Evolutionary conservation across 2,329 filamentous ascomycete species (phyloP).

Genomic region (Talaromyces sp.): DNA sequence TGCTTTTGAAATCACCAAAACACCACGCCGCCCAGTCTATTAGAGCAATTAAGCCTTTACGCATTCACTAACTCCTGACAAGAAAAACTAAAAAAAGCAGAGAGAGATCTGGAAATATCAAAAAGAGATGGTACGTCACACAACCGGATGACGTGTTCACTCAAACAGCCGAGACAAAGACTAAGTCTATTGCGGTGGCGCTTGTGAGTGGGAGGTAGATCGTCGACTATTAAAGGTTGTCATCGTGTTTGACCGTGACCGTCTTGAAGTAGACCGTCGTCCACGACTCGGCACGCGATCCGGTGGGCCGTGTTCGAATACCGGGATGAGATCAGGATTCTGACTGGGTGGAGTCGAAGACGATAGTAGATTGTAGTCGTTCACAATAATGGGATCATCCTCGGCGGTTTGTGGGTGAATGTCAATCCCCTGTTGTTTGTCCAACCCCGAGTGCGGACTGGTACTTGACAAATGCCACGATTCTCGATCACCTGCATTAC

Average conservation of each 20-base stretch:
- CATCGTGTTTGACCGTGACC: constrained; percentile 33
- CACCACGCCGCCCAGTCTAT: constrained; percentile 17
- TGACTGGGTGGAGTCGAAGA: constrained; percentile 45
- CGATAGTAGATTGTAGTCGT: constrained; percentile 30
- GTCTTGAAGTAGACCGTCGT: constrained; percentile 35
- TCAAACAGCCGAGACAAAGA: background rate
- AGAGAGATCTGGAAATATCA: background rate
- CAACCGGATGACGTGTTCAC: background rate
- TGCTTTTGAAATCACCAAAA: constrained; percentile 8
- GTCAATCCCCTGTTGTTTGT: constrained; percentile 44
- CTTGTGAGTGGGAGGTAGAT: constrained; percentile 24
- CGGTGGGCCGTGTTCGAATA: constrained; percentile 42
- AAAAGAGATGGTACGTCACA: background rate
- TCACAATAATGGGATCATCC: constrained; percentile 44
- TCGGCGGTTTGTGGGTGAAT: constrained; percentile 46
- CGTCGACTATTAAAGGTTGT: constrained; percentile 17
- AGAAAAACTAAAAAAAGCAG: background rate
- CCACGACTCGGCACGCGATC: constrained; percentile 33
- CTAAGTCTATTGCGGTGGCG: constrained; percentile 24
- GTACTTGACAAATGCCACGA: constrained; percentile 37
- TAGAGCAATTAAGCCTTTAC: constrained; percentile 1
- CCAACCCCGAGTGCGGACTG: constrained; percentile 38
- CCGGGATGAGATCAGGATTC: constrained; percentile 44
- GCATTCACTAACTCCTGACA: constrained; percentile 9
- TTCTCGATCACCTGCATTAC: constrained; percentile 37